Evolutionary conservation across 352 stramenopile genomes (phyloP).

Genomic region (Phytopythium delawarense): DNA sequence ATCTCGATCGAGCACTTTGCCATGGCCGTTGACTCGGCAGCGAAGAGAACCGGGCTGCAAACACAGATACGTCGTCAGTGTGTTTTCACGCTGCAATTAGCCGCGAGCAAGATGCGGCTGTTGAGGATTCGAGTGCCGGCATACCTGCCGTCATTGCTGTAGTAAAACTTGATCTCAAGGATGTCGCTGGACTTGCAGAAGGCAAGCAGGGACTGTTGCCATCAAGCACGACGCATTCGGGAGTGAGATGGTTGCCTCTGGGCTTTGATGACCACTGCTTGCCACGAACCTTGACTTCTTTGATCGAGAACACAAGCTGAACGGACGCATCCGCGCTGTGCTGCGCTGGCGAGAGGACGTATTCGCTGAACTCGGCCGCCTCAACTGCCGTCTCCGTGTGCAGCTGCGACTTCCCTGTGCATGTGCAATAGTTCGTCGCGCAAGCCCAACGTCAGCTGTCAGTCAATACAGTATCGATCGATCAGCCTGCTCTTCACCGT

Average conservation of each 20-base stretch:
- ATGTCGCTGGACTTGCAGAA: slow-evolving; percentile 83
- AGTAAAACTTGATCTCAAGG: slow-evolving; percentile 71
- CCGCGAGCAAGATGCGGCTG: background rate
- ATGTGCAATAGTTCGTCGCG: background rate
- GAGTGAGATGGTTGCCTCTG: background rate
- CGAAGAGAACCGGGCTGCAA: slow-evolving; percentile 63
- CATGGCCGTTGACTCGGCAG: slow-evolving; percentile 62
- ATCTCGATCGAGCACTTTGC: slow-evolving; percentile 73
- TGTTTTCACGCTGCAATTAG: background rate
- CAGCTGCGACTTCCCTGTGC: slow-evolving; percentile 58
- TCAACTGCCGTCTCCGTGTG: slow-evolving; percentile 84
- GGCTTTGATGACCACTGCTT: background rate
- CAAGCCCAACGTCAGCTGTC: background rate
- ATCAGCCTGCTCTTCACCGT: slow-evolving; percentile 21
- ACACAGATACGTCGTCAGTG: background rate
- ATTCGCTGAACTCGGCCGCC: slow-evolving; percentile 72
- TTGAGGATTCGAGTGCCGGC: background rate
- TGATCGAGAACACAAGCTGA: slow-evolving; percentile 84
- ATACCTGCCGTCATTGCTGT: slow-evolving; percentile 59
- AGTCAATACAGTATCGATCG: background rate
- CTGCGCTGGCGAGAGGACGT: slow-evolving; percentile 37
- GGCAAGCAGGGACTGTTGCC: slow-evolving; percentile 34
- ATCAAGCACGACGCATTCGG: background rate
- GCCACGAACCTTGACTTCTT: slow-evolving; percentile 58
- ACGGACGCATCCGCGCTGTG: slow-evolving; percentile 40